Base-by-base conservation (phyloP, 164 flowering plant genomes). In the Magnolia officinalis region DNA sequence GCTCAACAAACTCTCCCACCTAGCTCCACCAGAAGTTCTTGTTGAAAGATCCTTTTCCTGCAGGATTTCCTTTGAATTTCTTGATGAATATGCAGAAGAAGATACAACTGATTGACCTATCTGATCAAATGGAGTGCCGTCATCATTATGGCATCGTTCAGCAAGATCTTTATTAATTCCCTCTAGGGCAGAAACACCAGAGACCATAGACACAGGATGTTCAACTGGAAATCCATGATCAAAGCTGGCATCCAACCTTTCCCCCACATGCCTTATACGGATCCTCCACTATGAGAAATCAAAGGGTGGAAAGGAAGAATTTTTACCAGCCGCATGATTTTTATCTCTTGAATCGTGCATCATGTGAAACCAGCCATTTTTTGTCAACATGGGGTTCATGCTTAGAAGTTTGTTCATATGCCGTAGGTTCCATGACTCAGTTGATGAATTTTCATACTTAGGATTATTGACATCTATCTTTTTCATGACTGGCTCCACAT, bases 1-100 rank as follows among this genome's bases (percentile, higher is more conserved):
- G 78, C 75, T 82, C 72, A 93, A 89, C 84, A 86, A 83, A 77
- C 82, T 87, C 81, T 90, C 89, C 99, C 98, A 93, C 70, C 81
- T 71, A 83, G 89, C 86, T 51, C 95, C 96, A 75, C 97, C 97
- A 80, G 85, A 82, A 77, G 75, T 78, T 86, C 76, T 72, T 67
- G 78, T 68, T 50, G 63, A 65, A 77, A 26, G 23, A 1, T 58
- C 64, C 31, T 74, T 78, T 73, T 77, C 81, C 50, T 76, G 70
- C 26, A 21, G 73, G 31, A 74, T 58, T 26, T 63, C 80, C 63
- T 75, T 80, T n/a, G 50, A 78, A 45, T 71, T 78, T 67, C 71
- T 65, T 66, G 83, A 20, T 45, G 80, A 50, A 69, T 68, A 13
- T 61, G 26, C 67, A 67, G 61, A 19, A 16, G n/a, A 19, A 65